Conservation (phyloP, 176 grass and related monocot species). For the Oryza australiensis region DNA sequence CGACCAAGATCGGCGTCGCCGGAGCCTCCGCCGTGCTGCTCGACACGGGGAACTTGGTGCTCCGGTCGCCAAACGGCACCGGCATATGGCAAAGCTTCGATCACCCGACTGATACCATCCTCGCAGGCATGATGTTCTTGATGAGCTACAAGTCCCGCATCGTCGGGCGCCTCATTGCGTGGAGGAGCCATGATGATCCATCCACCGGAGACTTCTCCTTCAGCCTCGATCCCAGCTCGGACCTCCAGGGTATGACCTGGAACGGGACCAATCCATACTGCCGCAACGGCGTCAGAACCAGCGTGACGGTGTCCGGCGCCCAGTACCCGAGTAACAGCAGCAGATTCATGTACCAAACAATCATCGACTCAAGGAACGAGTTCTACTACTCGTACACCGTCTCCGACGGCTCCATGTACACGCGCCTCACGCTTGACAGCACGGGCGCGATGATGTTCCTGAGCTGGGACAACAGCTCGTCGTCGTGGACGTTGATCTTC, state of each 20-base stretch:
- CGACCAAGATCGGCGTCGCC: neutral
- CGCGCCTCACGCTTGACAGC: neutral
- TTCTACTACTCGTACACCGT: neutral
- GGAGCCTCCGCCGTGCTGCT: neutral
- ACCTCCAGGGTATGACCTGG: neutral
- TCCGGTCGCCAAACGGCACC: neutral
- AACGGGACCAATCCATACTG: neutral
- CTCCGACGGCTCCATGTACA: neutral
- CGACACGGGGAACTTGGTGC: conserved; percentile 26
- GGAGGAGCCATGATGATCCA: conserved; percentile 22
- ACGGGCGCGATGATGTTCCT: neutral
- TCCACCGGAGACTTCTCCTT: conserved; percentile 20
- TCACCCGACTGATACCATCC: conserved; percentile 10
- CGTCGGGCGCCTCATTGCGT: neutral
- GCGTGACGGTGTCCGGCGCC: neutral
- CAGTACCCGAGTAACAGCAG: neutral
- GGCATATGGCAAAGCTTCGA: conserved; percentile 35
- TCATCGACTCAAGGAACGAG: neutral
- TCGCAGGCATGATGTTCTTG: conserved; percentile 18
- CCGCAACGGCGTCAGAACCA: conserved; percentile 18
- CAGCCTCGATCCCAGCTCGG: neutral
- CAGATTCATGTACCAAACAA: neutral
- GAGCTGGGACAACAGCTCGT: neutral
- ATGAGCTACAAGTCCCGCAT: neutral
- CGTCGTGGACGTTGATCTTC: neutral